Percentiles rank a stretch among this genome's conserved stretches.
Evolutionary conservation across 1,139 yeast genomes (phyloP).

Genomic region (Saccharomyces hybrid): DNA sequence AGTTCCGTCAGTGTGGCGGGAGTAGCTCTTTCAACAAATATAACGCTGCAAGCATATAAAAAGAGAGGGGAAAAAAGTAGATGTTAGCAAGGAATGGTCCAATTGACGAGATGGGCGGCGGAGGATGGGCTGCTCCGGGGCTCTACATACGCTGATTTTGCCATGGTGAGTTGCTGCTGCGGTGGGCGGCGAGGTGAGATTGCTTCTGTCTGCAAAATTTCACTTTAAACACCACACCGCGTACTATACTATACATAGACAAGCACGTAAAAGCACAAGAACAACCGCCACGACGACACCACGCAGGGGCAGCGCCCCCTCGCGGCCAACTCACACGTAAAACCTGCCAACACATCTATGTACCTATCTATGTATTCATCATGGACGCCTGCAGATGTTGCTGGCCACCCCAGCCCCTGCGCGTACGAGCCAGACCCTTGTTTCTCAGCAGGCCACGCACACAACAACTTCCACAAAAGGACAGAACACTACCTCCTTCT

Average conservation of each 20-base stretch:
- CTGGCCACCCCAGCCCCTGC: not conserved
- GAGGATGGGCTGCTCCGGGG: not conserved
- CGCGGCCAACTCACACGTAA: not conserved
- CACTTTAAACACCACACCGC: not conserved
- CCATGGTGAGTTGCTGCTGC: not conserved
- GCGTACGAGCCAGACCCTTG: not conserved
- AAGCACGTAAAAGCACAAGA: not conserved
- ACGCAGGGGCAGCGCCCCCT: not conserved
- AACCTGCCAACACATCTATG: not conserved
- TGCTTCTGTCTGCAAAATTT: not conserved
- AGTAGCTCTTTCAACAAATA: constrained; percentile 29
- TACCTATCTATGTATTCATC: not conserved
- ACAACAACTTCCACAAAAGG: not conserved
- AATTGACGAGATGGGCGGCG: not conserved
- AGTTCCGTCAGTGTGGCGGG: constrained; percentile 28
- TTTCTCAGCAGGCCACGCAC: not conserved
- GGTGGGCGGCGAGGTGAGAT: not conserved
- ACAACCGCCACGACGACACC: not conserved
- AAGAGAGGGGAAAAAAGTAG: not conserved
- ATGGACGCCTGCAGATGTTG: not conserved
- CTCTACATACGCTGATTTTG: not conserved
- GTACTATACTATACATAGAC: not conserved
- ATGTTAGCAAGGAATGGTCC: not conserved
- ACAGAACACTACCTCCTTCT: not conserved
- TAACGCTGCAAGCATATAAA: constrained; percentile 16